Conservation (phyloP, 805 yeast genomes). For the Ogataea nonfermentans region DNA sequence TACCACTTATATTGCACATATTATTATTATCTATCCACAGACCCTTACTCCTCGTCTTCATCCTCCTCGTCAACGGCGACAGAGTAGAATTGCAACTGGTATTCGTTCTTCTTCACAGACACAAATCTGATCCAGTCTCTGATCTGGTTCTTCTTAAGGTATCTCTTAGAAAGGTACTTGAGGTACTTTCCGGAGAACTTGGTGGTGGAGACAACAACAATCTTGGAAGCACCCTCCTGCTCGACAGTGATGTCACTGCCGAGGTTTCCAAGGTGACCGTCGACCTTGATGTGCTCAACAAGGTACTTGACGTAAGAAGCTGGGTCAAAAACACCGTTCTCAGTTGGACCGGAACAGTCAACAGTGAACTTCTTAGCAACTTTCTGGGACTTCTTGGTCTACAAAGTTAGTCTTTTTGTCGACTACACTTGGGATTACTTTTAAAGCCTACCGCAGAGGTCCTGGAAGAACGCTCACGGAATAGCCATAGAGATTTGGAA, state of each 20-base stretch:
- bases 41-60: constrained; percentile 75
- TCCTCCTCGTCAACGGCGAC: constrained; percentile 91
- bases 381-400: constrained; percentile 76
- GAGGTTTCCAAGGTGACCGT: constrained; percentile 93
- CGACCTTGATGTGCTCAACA: constrained; percentile 99
- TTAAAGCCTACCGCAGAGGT: constrained; percentile 26
- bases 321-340: constrained; percentile 96
- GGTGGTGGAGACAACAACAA: constrained; percentile 84
- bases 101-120: constrained; percentile 90
- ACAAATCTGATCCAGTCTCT: constrained; percentile 99
- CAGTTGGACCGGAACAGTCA: constrained; percentile 96
- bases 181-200: constrained; percentile 99
- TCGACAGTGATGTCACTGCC: constrained; percentile 91
- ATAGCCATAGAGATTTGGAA: constrained; percentile 14
- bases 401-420: constrained; percentile 8
- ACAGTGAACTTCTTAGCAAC: constrained; percentile 88
- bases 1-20: too few species aligned
- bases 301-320: constrained; percentile 97
- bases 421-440: constrained; percentile 8
- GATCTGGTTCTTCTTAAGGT: constrained; percentile 99
- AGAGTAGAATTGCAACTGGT: constrained; percentile 98
- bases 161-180: constrained; percentile 99
- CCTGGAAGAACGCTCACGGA: constrained; percentile 10
- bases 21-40: not conserved
- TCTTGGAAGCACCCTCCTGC: constrained; percentile 82